These are phyloP conservation scores for Fagopyrum esculentum DNA, from an alignment of 148 eudicot genomes.

Conservation along the genomic window DNA sequence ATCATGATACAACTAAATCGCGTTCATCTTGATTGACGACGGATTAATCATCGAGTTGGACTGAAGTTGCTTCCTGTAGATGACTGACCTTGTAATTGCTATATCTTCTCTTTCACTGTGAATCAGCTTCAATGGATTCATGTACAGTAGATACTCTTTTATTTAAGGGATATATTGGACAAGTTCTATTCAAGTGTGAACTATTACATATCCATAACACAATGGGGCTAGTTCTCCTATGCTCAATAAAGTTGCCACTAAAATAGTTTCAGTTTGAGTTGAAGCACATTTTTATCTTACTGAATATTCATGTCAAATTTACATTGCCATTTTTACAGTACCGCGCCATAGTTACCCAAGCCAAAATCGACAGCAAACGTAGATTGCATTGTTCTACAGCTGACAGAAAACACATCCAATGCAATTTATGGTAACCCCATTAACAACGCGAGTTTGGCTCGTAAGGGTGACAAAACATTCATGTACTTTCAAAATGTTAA, in stretches of 20 bases:
- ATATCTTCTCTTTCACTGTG: background rate
- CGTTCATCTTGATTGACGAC: background rate
- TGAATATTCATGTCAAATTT: background rate
- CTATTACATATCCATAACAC: no score
- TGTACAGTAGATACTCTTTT: background rate
- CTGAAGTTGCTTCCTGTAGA: background rate
- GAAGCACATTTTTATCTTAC: background rate
- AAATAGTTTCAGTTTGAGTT: background rate
- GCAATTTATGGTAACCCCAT: background rate
- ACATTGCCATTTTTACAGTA: background rate
- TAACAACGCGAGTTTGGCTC: constrained; percentile 2
- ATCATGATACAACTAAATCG: background rate
- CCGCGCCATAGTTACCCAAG: background rate
- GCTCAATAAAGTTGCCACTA: background rate
- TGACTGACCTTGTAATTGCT: background rate
- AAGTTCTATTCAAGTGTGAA: background rate
- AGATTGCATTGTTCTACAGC: background rate
- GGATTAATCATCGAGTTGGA: background rate
- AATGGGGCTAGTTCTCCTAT: background rate
- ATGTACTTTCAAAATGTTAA: constrained; percentile 4
- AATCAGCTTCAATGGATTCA: background rate
- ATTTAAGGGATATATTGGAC: background rate
- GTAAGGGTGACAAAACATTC: constrained; percentile 4
- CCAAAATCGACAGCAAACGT: background rate
- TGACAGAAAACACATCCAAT: background rate